Percentiles rank a stretch among this genome's conserved stretches.
phyloP scores from a whole-genome alignment of 345 rosid species.

The Linum lewisii region DNA sequence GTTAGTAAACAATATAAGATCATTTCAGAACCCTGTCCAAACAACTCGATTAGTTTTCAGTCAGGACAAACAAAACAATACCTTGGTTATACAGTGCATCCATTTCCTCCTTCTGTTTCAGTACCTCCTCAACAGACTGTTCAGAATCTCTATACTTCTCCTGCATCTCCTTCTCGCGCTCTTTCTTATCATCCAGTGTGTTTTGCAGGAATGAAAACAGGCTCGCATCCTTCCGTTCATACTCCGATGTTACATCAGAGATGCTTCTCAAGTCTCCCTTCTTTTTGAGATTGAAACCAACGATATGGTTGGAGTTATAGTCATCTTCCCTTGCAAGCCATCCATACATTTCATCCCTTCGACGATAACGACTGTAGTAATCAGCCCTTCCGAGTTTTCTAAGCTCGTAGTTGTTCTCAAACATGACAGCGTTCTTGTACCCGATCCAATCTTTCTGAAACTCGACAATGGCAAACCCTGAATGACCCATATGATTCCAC shows the following conservation, averaged over 20 bases:
- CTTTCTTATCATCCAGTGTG: constrained; percentile 33
- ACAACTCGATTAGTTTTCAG: too few relatives aligned
- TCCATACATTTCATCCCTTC: constrained; percentile 38
- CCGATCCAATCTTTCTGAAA: constrained; percentile 55
- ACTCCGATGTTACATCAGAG: constrained; percentile 37
- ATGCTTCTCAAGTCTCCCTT: constrained; percentile 54
- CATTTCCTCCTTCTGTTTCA: constrained; percentile 29
- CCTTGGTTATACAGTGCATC: constrained; percentile 46
- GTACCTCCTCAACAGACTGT: constrained; percentile 14
- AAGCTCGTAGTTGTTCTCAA: constrained; percentile 37
- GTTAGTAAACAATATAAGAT: too few relatives aligned
- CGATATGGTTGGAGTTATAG: constrained; percentile 19
- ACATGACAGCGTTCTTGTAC: constrained; percentile 41
- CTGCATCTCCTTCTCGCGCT: constrained; percentile 32
- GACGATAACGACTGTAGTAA: constrained; percentile 13
- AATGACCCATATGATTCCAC: constrained; percentile 46
- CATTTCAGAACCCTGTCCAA: too few relatives aligned
- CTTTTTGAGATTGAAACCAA: constrained; percentile 38
- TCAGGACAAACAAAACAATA: constrained; percentile 9
- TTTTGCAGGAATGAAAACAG: constrained; percentile 34
- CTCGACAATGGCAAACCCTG: constrained; percentile 58
- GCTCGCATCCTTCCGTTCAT: constrained; percentile 22
- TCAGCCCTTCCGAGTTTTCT: constrained; percentile 41
- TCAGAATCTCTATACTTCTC: constrained; percentile 25
- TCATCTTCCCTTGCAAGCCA: constrained; percentile 60